Evolutionary conservation across 2,329 filamentous ascomycete species (phyloP).

Genomic region (Pseudocercospora fuligena): DNA sequence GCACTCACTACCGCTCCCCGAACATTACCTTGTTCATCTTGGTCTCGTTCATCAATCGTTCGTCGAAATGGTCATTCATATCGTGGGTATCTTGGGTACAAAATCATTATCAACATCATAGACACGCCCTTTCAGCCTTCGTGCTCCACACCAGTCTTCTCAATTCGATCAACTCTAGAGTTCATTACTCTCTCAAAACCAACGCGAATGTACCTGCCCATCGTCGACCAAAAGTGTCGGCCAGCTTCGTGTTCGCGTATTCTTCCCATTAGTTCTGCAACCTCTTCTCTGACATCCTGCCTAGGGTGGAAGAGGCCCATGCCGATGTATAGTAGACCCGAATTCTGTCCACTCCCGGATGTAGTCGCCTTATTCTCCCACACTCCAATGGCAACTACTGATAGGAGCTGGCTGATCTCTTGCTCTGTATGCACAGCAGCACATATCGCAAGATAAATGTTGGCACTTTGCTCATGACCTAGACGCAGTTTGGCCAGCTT

Average conservation of each 20-base stretch:
- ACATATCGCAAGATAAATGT: constrained; percentile 83
- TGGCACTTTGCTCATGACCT: constrained; percentile 73
- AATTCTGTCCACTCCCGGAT: constrained; percentile 23
- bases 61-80: constrained; percentile 1
- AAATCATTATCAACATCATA: neutral
- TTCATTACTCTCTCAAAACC: constrained; percentile 78
- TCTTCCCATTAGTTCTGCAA: constrained; percentile 79
- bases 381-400: constrained; percentile 38
- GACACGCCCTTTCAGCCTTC: constrained; percentile 1
- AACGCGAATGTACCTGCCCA: constrained; percentile 87
- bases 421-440: constrained; percentile 68
- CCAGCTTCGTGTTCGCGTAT: constrained; percentile 88
- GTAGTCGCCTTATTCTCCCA: constrained; percentile 33
- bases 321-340: constrained; percentile 56
- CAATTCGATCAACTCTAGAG: constrained; percentile 27
- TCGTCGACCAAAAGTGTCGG: constrained; percentile 84
- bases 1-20: neutral
- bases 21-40: no score
- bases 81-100: constrained; percentile 1
- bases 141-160: constrained; percentile 11
- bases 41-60: neutral
- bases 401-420: constrained; percentile 69
- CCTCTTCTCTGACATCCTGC: constrained; percentile 74
- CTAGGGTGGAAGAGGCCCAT: constrained; percentile 92
- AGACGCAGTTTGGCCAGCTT: constrained; percentile 83